These are phyloP conservation scores for Ananas comosus DNA, from an alignment of 176 grass and related monocot species.

Conservation along the genomic window DNA sequence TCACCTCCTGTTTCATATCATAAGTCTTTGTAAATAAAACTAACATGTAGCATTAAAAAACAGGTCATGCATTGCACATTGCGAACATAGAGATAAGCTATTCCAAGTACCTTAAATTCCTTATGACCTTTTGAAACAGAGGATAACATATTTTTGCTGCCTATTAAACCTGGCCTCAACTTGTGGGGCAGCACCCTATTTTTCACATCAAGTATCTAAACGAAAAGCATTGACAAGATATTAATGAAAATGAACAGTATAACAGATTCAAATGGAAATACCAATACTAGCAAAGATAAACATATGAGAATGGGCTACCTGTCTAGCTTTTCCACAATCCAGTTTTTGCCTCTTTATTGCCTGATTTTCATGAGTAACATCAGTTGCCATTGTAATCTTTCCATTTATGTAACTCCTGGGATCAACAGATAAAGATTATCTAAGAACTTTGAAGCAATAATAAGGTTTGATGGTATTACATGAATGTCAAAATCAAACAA, in stretches of 20 bases:
- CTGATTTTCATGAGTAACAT: slow-evolving; percentile 69
- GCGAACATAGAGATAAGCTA: slow-evolving; percentile 6
- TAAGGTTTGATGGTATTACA: background rate
- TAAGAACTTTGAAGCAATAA: background rate
- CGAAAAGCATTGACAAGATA: slow-evolving; percentile 9
- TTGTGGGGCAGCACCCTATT: slow-evolving; percentile 54
- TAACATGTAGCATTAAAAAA: slow-evolving; percentile 5
- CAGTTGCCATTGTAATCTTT: slow-evolving; percentile 22
- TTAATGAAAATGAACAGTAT: background rate
- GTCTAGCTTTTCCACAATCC: slow-evolving; percentile 58
- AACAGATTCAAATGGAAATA: background rate
- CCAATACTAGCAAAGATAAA: background rate
- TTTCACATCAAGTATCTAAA: slow-evolving; percentile 79
- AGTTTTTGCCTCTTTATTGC: slow-evolving; percentile 91
- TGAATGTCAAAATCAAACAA: background rate
- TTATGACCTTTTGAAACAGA: slow-evolving; percentile 25
- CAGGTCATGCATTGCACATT: background rate
- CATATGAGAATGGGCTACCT: slow-evolving; percentile 26
- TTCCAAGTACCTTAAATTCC: slow-evolving; percentile 41
- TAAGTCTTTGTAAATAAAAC: slow-evolving; percentile 8
- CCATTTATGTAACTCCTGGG: slow-evolving; percentile 7
- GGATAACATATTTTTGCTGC: slow-evolving; percentile 21
- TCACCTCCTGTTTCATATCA: slow-evolving; percentile 31
- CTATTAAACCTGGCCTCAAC: slow-evolving; percentile 34
- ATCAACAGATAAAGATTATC: background rate